A percentile compares a stretch with the other conserved stretches of the same genome.
These are phyloP conservation scores for Setaria viridis DNA, from an alignment of 202 grass and related monocot genomes.

Conservation along the genomic window DNA sequence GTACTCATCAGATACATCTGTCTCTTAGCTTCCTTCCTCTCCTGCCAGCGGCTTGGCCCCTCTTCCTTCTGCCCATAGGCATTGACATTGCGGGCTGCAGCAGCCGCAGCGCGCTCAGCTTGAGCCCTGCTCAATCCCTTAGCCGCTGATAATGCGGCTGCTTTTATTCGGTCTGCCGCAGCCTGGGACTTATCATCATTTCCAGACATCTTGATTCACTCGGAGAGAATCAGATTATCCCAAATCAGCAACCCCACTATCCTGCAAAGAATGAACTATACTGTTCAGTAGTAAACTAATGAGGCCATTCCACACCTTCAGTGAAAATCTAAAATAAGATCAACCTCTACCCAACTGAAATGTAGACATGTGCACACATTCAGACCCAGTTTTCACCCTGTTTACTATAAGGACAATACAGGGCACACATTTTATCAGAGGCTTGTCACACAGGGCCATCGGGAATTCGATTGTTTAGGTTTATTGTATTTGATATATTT, in stretches of 20 bases:
- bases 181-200: constrained; percentile 59
- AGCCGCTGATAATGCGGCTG: constrained; percentile 61
- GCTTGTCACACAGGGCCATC: background rate
- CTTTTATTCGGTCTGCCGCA: constrained; percentile 69
- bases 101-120: constrained; percentile 71
- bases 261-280: constrained; percentile 36
- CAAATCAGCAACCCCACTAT: background rate
- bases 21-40: constrained; percentile 88
- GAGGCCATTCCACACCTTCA: constrained; percentile 5
- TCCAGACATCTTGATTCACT: constrained; percentile 46
- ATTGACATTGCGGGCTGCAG: constrained; percentile 77
- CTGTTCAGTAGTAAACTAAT: constrained; percentile 6
- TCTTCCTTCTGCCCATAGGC: constrained; percentile 93
- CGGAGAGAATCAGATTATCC: background rate
- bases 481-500: background rate
- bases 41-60: constrained; percentile 78
- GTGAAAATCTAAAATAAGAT: background rate
- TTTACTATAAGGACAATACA: background rate
- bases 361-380: background rate
- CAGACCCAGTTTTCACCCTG: background rate
- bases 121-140: constrained; percentile 86
- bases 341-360: background rate
- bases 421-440: no score
- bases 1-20: constrained; percentile 89
- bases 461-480: background rate